Base-by-base conservation (phyloP, 2,329 filamentous ascomycete species). In the Aspergillus sp. region DNA sequence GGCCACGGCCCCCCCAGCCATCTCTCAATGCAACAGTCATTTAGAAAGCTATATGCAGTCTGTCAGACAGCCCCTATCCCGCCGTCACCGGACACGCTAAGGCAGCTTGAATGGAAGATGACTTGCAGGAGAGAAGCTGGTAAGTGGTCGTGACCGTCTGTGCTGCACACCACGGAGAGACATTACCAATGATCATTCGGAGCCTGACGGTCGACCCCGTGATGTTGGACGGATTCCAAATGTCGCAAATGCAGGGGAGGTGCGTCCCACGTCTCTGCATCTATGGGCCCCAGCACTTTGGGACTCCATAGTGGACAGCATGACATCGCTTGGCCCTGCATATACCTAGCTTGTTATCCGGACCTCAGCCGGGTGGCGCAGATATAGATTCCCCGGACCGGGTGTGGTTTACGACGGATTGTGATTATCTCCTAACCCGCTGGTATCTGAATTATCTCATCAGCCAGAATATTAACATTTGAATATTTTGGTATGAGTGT, bases 31-130 rank as follows among this genome's bases (percentile, higher is more conserved):
- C 57, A 59, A 59, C 57, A 43, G 28, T 55, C 23, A 15, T 54
- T 30, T 47, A 25, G 39, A 17, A 49, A 48, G 8, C 17, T 43
- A 5, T n/a, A 15, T 41, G 30, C 28, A 36, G 15, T 28, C 50
- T 43, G 45, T 47, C 25, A 50, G 50, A 49, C 41, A 48, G 19
- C 30, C 50, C 30, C 39, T 43, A 28, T 59, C 57, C 30, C 50
- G 21, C 28, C 41, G 23, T 59, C 57, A 59, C 50, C 57, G 48
- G 57, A 59, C 57, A 39, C 36, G 52, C 57, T 52, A 59, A 59
- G 52, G 28, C 32, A 28, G 23, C 52, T 47, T 59, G 47, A 52
- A 13, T 38, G 12, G 32, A 36, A 15, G 12, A 36, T 36, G 21
- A 53, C 19, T 25, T 25, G 53, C 41, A 55, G 52, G 28, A 23